Percentiles rank a stretch among this genome's conserved stretches.
Evolutionary conservation across 2,329 filamentous ascomycete genomes (phyloP).

Genomic region (Xylariaceae sp.): DNA sequence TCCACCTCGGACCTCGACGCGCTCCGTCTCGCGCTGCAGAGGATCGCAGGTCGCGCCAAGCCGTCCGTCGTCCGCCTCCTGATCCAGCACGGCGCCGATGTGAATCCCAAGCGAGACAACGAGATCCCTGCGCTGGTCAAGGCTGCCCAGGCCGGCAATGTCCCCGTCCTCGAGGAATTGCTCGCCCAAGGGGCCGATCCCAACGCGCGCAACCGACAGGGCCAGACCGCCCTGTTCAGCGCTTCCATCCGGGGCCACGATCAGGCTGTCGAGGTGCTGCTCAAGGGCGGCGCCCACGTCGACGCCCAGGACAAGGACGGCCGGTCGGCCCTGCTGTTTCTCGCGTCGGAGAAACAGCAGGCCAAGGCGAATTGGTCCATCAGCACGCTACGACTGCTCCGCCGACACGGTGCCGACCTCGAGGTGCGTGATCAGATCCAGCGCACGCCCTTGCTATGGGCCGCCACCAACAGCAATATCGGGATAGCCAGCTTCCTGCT

Average conservation of each 20-base stretch:
- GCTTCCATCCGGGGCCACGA: slow-evolving; percentile 33
- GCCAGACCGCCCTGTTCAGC: slow-evolving; percentile 34
- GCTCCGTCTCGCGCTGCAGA: slow-evolving; percentile 35
- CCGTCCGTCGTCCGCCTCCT: slow-evolving; percentile 33
- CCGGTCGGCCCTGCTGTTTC: slow-evolving; percentile 33
- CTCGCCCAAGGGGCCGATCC: slow-evolving; percentile 31
- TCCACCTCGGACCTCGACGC: slow-evolving; percentile 32
- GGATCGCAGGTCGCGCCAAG: slow-evolving; percentile 33
- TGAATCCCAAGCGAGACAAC: slow-evolving; percentile 31
- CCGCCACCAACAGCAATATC: slow-evolving; percentile 50
- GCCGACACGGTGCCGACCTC: slow-evolving; percentile 29
- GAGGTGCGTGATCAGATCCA: slow-evolving; percentile 42
- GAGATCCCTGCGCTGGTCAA: slow-evolving; percentile 34
- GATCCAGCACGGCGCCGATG: slow-evolving; percentile 34
- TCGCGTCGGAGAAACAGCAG: slow-evolving; percentile 34
- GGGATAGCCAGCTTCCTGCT: slow-evolving; percentile 43
- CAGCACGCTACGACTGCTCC: slow-evolving; percentile 39
- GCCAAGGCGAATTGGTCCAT: slow-evolving; percentile 31
- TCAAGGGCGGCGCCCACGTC: slow-evolving; percentile 30
- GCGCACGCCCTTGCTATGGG: slow-evolving; percentile 52
- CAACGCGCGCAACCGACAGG: slow-evolving; percentile 29
- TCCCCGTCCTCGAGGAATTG: slow-evolving; percentile 31
- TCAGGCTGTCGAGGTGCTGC: slow-evolving; percentile 28
- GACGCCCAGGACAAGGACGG: slow-evolving; percentile 33
- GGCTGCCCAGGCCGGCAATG: slow-evolving; percentile 35